phyloP scores from a whole-genome alignment of 2,329 filamentous ascomycete genomes.

The Claviceps sp. region DNA sequence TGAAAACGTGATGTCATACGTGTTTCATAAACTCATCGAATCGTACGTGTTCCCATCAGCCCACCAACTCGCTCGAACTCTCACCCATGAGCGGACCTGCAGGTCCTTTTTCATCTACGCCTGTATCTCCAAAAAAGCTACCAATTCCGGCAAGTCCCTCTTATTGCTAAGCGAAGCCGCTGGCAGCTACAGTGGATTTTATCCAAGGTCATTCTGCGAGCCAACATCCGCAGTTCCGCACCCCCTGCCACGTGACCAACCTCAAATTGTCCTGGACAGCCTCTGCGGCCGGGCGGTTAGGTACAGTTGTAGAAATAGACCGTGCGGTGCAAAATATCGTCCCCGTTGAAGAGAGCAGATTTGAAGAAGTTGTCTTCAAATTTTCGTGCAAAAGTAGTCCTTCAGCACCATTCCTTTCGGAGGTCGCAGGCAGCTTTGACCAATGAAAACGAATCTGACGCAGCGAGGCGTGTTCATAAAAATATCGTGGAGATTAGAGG shows the following conservation, averaged over 20 bases:
- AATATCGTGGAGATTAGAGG: not conserved
- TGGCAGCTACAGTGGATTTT: not conserved
- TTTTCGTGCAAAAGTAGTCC: not conserved
- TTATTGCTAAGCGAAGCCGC: rapidly evolving
- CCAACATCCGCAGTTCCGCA: not conserved
- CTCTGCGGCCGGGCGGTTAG: not conserved
- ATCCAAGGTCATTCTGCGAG: not conserved
- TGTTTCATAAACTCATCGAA: no score
- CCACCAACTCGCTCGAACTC: no score
- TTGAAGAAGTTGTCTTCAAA: not conserved
- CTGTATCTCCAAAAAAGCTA: not conserved
- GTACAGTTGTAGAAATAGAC: not conserved
- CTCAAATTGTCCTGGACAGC: not conserved
- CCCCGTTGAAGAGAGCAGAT: not conserved
- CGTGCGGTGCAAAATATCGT: not conserved
- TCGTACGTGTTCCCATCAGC: no score
- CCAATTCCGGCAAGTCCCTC: not conserved
- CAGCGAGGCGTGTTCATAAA: not conserved
- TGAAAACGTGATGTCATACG: no score
- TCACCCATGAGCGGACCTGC: no score
- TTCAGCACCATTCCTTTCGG: not conserved
- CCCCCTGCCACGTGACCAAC: not conserved
- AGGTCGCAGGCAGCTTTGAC: not conserved
- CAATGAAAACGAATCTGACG: not conserved
- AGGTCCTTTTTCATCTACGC: not conserved